phyloP scores from a whole-genome alignment of 176 grass and related monocot species.

The Pontederia crassipes region DNA sequence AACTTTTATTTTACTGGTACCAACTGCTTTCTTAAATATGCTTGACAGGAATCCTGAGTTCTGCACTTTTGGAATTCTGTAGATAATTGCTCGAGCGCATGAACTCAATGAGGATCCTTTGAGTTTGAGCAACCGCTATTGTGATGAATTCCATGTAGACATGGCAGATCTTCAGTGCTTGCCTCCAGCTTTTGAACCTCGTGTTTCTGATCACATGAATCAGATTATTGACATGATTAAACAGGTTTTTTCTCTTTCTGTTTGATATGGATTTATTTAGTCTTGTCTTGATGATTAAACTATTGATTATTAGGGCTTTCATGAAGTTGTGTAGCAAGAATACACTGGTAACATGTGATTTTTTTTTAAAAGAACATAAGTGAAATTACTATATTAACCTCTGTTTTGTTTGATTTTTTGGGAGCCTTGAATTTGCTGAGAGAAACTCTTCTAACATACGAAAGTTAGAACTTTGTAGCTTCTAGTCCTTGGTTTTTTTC shows the following conservation, averaged over 20 bases:
- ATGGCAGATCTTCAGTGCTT: slow-evolving; percentile 89
- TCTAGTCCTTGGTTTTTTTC: too few species aligned
- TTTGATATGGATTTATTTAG: neutral
- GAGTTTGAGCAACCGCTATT: slow-evolving; percentile 67
- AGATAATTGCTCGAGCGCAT: slow-evolving; percentile 98
- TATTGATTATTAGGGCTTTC: neutral
- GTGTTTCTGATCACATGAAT: slow-evolving; percentile 73
- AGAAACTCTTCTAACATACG: too few species aligned
- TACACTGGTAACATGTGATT: too few species aligned
- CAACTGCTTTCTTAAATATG: slow-evolving; percentile 40
- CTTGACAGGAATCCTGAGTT: slow-evolving; percentile 62
- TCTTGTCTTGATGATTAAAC: neutral
- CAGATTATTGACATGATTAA: slow-evolving; percentile 96
- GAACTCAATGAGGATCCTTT: slow-evolving; percentile 79
- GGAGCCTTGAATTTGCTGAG: too few species aligned
- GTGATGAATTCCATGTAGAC: slow-evolving; percentile 74
- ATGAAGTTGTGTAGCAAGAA: too few species aligned
- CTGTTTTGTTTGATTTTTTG: neutral
- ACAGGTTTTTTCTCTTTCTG: slow-evolving; percentile 36
- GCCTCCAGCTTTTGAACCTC: slow-evolving; percentile 70
- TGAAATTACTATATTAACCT: neutral
- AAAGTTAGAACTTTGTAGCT: too few species aligned
- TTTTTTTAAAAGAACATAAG: too few species aligned
- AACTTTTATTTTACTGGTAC: neutral
- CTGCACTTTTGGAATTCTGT: slow-evolving; percentile 78